A percentile compares a stretch with the other conserved stretches of the same genome.
phyloP scores from a whole-genome alignment of 176 grass and related monocot species.

The Triticum dicoccoides region DNA sequence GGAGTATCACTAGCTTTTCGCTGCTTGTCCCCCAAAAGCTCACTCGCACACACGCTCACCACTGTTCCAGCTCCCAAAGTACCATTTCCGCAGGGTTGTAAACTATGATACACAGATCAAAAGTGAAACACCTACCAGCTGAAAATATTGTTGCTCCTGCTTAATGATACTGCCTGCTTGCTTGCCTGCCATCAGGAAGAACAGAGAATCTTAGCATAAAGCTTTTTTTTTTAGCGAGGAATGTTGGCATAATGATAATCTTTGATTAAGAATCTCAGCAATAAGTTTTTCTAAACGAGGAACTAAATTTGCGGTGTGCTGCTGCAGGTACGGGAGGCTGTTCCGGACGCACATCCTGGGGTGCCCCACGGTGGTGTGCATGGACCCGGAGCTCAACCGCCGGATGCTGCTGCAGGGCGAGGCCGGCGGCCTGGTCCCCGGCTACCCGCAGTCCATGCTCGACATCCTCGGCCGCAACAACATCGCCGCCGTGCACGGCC shows the following conservation, averaged over 20 bases:
- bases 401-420: slow-evolving; percentile 56
- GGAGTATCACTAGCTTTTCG: no score
- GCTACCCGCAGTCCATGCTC: slow-evolving; percentile 97
- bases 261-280: no score
- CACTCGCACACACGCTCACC: not conserved
- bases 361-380: slow-evolving; percentile 93
- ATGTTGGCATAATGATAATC: no score
- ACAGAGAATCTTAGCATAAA: no score
- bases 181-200: no score
- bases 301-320: not conserved
- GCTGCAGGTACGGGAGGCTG: slow-evolving; percentile 72
- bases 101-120: no score
- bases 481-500: slow-evolving; percentile 89
- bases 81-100: not conserved
- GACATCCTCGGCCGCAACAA: slow-evolving; percentile 81
- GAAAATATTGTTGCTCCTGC: no score
- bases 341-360: slow-evolving; percentile 97
- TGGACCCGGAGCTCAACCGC: slow-evolving; percentile 92
- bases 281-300: no score
- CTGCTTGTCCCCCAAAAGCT: not conserved
- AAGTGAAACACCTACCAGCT: no score
- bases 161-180: no score
- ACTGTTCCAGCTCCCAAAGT: not conserved
- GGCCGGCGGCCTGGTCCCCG: slow-evolving; percentile 69
- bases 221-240: no score